phyloP scores from a whole-genome alignment of 2,329 filamentous ascomycete species.

The Colletotrichum sansevieriae region DNA sequence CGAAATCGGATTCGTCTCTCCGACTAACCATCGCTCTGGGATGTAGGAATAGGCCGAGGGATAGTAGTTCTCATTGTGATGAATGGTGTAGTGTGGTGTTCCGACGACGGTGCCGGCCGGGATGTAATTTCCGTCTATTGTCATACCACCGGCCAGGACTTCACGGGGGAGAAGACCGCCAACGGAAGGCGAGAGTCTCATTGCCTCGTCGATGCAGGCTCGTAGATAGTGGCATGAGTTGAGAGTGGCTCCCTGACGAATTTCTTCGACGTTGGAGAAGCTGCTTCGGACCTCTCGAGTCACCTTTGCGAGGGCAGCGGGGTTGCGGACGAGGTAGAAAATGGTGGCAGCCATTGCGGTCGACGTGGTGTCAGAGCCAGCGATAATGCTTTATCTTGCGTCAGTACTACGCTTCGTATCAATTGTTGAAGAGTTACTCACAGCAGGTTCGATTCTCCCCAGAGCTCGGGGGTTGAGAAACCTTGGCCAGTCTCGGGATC shows the following conservation, averaged over 20 bases:
- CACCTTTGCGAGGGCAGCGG: constrained; percentile 59
- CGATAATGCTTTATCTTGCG: constrained; percentile 66
- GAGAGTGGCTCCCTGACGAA: constrained; percentile 64
- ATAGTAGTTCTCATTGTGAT: constrained; percentile 75
- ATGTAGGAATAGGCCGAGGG: constrained; percentile 68
- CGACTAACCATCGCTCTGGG: constrained; percentile 75
- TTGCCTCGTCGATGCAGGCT: constrained; percentile 74
- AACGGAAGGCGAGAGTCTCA: constrained; percentile 73
- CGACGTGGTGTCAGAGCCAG: constrained; percentile 79
- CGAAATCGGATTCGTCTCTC: constrained; percentile 54
- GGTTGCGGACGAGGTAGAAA: constrained; percentile 72
- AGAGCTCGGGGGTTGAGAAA: constrained; percentile 75
- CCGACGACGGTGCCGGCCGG: constrained; percentile 73
- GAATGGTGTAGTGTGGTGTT: constrained; percentile 76
- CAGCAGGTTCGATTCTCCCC: constrained; percentile 78
- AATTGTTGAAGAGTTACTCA: constrained; percentile 49
- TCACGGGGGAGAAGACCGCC: constrained; percentile 72
- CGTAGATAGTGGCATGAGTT: constrained; percentile 69
- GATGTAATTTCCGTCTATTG: constrained; percentile 66
- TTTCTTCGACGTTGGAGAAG: constrained; percentile 67
- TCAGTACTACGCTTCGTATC: neutral
- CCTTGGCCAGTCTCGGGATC: constrained; percentile 79
- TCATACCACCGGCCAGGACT: constrained; percentile 67
- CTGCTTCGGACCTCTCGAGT: constrained; percentile 64
- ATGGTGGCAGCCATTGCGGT: constrained; percentile 74